Evolutionary conservation across 2,329 filamentous ascomycete genomes (phyloP).

Genomic region (Scedosporium dehoogii): DNA sequence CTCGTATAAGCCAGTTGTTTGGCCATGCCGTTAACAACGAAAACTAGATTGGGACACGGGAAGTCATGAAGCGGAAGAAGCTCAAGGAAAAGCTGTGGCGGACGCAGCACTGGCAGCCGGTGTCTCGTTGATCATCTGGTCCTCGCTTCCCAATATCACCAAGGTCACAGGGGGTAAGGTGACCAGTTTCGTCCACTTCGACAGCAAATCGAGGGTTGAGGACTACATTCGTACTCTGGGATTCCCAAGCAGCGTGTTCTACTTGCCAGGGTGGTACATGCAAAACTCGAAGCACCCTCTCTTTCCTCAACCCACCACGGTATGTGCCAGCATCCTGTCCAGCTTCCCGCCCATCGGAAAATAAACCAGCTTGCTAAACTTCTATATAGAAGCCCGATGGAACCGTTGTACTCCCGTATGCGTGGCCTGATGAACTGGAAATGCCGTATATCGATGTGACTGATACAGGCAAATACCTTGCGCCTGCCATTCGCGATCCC

Average conservation of each 20-base stretch:
- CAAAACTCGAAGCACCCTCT: constrained; percentile 17
- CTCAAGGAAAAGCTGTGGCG: constrained; percentile 28
- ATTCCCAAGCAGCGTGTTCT: constrained; percentile 29
- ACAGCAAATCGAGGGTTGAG: constrained; percentile 41
- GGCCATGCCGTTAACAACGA: constrained; percentile 9
- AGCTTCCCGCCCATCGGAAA: too few relatives aligned
- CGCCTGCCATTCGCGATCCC: neutral
- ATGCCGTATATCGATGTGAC: neutral
- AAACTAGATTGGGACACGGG: constrained; percentile 30
- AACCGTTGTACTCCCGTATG: neutral
- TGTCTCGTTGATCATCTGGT: constrained; percentile 29
- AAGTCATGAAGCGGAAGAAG: constrained; percentile 21
- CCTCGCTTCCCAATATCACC: constrained; percentile 23
- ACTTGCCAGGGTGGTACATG: constrained; percentile 32
- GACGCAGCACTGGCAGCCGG: constrained; percentile 27
- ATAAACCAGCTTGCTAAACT: too few relatives aligned
- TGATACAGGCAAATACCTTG: neutral
- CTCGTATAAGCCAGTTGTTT: neutral
- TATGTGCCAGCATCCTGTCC: too few relatives aligned
- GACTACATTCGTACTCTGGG: constrained; percentile 37
- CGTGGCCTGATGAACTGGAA: neutral
- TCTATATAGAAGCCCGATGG: neutral
- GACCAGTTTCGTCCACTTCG: constrained; percentile 30
- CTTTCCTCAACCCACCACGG: neutral
- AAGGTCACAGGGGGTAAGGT: constrained; percentile 25